Percentiles rank a stretch among this genome's conserved stretches.
These are phyloP conservation scores for Neltuma alba DNA, from an alignment of 306 rosid genomes.

Conservation along the genomic window DNA sequence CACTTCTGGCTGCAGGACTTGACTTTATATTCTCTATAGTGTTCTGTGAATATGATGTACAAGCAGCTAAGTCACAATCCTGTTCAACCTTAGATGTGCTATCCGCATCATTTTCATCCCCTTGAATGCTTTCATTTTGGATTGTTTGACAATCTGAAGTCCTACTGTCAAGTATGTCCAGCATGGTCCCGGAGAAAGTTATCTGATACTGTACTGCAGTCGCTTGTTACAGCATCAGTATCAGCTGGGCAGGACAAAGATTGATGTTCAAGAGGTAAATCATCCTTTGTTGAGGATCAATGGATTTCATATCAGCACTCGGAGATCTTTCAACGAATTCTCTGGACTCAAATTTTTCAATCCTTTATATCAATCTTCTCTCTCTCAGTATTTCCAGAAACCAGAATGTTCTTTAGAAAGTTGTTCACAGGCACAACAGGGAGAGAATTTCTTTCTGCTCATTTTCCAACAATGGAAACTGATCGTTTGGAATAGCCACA, in stretches of 20 bases:
- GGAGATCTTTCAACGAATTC: conserved; percentile 42
- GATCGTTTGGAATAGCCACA: conserved; percentile 40
- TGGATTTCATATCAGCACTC: conserved; percentile 44
- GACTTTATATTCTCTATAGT: conserved; percentile 32
- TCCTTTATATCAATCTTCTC: conserved; percentile 43
- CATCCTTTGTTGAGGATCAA: conserved; percentile 49
- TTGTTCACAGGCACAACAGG: conserved; percentile 35
- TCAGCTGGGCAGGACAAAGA: conserved; percentile 36
- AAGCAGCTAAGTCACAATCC: conserved; percentile 40
- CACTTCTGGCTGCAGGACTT: conserved; percentile 40
- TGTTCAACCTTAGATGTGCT: conserved; percentile 45
- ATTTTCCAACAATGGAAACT: conserved; percentile 36
- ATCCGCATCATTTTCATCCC: conserved; percentile 41
- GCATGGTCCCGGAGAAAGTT: conserved; percentile 46
- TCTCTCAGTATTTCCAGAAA: conserved; percentile 37
- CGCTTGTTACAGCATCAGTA: conserved; percentile 41
- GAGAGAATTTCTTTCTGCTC: conserved; percentile 45
- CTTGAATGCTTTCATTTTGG: conserved; percentile 42
- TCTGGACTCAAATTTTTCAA: conserved; percentile 43
- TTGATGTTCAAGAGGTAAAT: conserved; percentile 44
- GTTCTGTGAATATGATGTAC: conserved; percentile 38
- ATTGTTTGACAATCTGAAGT: conserved; percentile 38
- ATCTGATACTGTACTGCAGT: conserved; percentile 42
- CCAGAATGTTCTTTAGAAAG: conserved; percentile 45
- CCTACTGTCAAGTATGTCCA: conserved; percentile 42